Conservation (phyloP, 169 alveolate genomes). For the Babesia gibsoni region DNA sequence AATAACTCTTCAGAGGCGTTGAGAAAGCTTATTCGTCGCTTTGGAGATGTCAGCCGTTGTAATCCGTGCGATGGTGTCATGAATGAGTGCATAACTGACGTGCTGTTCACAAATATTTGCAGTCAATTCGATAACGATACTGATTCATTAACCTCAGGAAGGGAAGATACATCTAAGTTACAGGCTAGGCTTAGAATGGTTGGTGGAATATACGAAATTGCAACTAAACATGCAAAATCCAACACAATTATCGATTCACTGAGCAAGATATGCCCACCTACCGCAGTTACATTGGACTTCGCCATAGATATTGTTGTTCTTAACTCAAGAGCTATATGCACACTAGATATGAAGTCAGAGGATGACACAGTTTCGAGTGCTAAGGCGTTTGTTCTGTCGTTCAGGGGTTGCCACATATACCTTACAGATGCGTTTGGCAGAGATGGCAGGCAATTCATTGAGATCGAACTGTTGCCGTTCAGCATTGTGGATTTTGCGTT, state of each 20-base stretch:
- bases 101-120: constrained; percentile 48
- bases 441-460: constrained; percentile 59
- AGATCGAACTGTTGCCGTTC: constrained; percentile 53
- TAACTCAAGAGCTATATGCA: constrained; percentile 27
- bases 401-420: constrained; percentile 40
- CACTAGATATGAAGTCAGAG: constrained; percentile 29
- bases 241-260: constrained; percentile 34
- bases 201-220: constrained; percentile 63
- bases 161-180: constrained; percentile 32
- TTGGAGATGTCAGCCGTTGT: constrained; percentile 8
- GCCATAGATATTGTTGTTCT: constrained; percentile 34
- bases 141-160: not conserved
- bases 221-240: constrained; percentile 45
- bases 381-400: constrained; percentile 41
- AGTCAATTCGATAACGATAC: constrained; percentile 15
- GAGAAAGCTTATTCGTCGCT: constrained; percentile 27
- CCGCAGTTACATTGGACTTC: constrained; percentile 36
- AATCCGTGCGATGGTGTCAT: constrained; percentile 13
- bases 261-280: constrained; percentile 37
- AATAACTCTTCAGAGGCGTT: constrained; percentile 47
- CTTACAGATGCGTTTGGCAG: constrained; percentile 53
- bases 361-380: constrained; percentile 6
- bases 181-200: constrained; percentile 47
- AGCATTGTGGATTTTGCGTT: constrained; percentile 31
- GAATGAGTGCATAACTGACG: constrained; percentile 55